phyloP scores from a whole-genome alignment of 2,329 filamentous ascomycete genomes.

The Fusarium bactridioides region DNA sequence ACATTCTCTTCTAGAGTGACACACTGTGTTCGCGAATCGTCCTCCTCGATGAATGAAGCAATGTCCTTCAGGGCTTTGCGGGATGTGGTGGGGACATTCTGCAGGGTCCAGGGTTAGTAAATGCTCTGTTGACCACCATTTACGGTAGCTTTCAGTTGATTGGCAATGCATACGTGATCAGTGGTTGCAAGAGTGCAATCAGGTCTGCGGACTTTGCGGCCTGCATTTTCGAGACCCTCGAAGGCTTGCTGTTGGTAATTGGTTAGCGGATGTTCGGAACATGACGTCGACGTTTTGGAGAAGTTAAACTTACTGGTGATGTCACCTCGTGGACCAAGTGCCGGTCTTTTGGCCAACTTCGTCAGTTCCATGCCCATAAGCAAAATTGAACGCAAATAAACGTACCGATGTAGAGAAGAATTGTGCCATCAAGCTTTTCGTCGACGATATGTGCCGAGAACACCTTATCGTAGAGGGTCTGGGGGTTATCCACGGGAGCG shows the following conservation, averaged over 20 bases:
- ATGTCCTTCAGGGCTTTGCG: conserved; percentile 95
- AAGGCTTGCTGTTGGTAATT: conserved; percentile 80
- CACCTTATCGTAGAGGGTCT: conserved; percentile 98
- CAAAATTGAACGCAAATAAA: conserved; percentile 3
- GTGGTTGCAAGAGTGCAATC: conserved; percentile 97
- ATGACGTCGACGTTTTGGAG: neutral
- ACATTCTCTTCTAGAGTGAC: conserved; percentile 97
- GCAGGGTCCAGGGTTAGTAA: conserved; percentile 25
- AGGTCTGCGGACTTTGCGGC: conserved; percentile 85
- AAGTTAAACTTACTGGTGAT: conserved; percentile 73
- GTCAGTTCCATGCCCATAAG: conserved; percentile 14
- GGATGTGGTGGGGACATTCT: conserved; percentile 94
- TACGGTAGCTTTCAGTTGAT: neutral
- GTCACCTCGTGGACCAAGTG: conserved; percentile 99
- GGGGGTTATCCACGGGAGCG: conserved; percentile 72
- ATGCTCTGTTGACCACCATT: neutral
- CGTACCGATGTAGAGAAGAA: conserved; percentile 91
- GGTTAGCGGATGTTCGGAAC: conserved; percentile 23
- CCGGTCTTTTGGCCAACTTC: conserved; percentile 66
- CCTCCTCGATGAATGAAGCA: conserved; percentile 91
- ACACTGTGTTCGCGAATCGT: conserved; percentile 92
- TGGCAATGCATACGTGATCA: conserved; percentile 78
- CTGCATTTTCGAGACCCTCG: conserved; percentile 90
- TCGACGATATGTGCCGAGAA: conserved; percentile 94
- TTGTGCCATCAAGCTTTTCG: conserved; percentile 91